phyloP scores from a whole-genome alignment of 2,329 filamentous ascomycete species.

The Fulvia fulva region DNA sequence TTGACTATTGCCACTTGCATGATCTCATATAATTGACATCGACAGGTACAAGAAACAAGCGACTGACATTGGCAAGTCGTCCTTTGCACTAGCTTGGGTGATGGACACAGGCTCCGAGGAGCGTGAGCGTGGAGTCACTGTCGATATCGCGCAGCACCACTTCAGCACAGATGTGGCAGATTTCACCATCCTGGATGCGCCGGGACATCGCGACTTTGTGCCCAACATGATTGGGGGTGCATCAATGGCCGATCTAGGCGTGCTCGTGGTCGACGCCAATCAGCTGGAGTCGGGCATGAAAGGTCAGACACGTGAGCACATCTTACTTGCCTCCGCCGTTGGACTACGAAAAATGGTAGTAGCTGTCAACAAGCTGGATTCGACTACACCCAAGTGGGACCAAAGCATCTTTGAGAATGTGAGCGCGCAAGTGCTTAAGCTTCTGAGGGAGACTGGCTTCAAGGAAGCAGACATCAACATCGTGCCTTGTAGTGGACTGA shows the following conservation, averaged over 20 bases:
- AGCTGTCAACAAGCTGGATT: slow-evolving; percentile 93
- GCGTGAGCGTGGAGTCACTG: slow-evolving; percentile 83
- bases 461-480: slow-evolving; percentile 76
- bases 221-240: slow-evolving; percentile 99
- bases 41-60: slow-evolving; percentile 62
- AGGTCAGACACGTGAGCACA: slow-evolving; percentile 92
- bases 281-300: slow-evolving; percentile 91
- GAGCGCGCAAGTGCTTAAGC: slow-evolving; percentile 73
- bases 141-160: slow-evolving; percentile 91
- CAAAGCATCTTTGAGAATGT: slow-evolving; percentile 82
- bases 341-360: slow-evolving; percentile 85
- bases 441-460: slow-evolving; percentile 79
- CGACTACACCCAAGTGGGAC: slow-evolving; percentile 66
- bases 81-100: slow-evolving; percentile 95
- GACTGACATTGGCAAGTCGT: slow-evolving; percentile 86
- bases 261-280: slow-evolving; percentile 90
- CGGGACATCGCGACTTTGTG: slow-evolving; percentile 91
- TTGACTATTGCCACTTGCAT: neutral
- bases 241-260: slow-evolving; percentile 91
- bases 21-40: slow-evolving; percentile 3
- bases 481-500: slow-evolving; percentile 83
- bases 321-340: slow-evolving; percentile 82
- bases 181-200: slow-evolving; percentile 93
- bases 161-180: slow-evolving; percentile 84
- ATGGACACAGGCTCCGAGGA: slow-evolving; percentile 87